phyloP scores from a whole-genome alignment of 352 stramenopile genomes.

The Phytophthora agathidicida region DNA sequence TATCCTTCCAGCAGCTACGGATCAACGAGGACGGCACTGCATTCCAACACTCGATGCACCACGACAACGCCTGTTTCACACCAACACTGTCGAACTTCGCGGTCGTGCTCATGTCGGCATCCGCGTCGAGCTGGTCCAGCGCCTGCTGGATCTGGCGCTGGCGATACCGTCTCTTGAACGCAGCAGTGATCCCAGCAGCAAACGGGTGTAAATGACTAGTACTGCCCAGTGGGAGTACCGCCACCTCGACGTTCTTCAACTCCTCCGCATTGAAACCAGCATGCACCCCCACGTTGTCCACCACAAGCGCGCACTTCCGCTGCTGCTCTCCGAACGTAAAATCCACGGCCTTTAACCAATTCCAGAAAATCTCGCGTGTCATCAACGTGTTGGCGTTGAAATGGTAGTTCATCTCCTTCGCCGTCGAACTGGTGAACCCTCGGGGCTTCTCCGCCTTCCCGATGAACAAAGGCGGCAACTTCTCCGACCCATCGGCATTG shows the following conservation, averaged over 20 bases:
- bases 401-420: slow-evolving; percentile 32
- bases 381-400: slow-evolving; percentile 38
- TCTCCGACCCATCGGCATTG: slow-evolving; percentile 45
- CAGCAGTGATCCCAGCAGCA: slow-evolving; percentile 23
- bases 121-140: slow-evolving; percentile 30
- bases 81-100: slow-evolving; percentile 28
- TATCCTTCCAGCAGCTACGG: slow-evolving; percentile 20
- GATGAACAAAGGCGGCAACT: slow-evolving; percentile 37
- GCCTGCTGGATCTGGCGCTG: slow-evolving; percentile 34
- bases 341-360: slow-evolving; percentile 40
- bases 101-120: slow-evolving; percentile 15
- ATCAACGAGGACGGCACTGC: slow-evolving; percentile 24
- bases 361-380: slow-evolving; percentile 35
- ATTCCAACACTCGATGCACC: slow-evolving; percentile 31
- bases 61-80: slow-evolving; percentile 28
- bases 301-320: slow-evolving; percentile 30
- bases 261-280: slow-evolving; percentile 17
- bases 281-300: slow-evolving; percentile 38
- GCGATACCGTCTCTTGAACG: slow-evolving; percentile 37
- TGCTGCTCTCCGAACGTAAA: slow-evolving; percentile 22
- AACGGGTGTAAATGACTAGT: slow-evolving; percentile 29
- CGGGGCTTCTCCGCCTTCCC: slow-evolving; percentile 38
- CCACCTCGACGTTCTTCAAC: slow-evolving; percentile 33
- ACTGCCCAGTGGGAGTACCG: slow-evolving; percentile 20
- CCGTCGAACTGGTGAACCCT: slow-evolving; percentile 23